Conservation (phyloP, 805 yeast species). For the Teunomyces lycoperdinae region DNA sequence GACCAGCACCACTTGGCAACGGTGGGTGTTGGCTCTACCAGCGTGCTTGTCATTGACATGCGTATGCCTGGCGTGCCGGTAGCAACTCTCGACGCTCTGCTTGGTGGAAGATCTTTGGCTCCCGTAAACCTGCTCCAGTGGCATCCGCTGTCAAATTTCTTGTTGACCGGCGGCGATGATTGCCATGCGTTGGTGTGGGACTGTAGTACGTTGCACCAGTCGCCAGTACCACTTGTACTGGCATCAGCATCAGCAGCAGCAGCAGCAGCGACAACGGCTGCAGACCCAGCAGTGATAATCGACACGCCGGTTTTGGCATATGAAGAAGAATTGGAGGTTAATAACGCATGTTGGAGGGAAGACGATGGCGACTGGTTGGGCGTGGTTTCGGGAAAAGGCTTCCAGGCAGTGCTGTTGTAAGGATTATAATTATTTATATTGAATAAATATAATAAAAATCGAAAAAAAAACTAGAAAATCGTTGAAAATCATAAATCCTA, state of each 20-base stretch:
- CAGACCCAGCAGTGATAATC: conserved; percentile 9
- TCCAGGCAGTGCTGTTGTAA: conserved; percentile 52
- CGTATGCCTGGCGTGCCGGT: conserved; percentile 85
- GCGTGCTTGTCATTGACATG: conserved; percentile 72
- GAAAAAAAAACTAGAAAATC: too few species aligned
- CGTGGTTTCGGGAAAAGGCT: conserved; percentile 62
- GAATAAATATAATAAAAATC: too few species aligned
- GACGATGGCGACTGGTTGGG: conserved; percentile 80
- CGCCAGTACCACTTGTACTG: not conserved
- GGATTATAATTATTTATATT: too few species aligned
- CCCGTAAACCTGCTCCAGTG: conserved; percentile 74
- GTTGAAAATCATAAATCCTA: too few species aligned
- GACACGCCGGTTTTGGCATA: conserved; percentile 48
- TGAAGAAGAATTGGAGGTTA: conserved; percentile 67
- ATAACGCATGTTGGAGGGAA: conserved; percentile 69
- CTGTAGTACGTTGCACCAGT: conserved; percentile 29
- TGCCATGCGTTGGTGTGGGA: conserved; percentile 76
- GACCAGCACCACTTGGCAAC: conserved; percentile 86
- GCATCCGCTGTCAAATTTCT: conserved; percentile 72
- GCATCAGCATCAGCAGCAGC: too few species aligned
- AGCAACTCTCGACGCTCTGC: conserved; percentile 56
- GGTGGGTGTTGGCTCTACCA: conserved; percentile 65
- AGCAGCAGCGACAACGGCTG: not conserved
- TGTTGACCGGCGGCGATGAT: conserved; percentile 68
- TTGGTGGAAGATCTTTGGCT: conserved; percentile 49